These are phyloP conservation scores for Kwoniella dendrophila DNA, from an alignment of 768 basidiomycete species.

Conservation along the genomic window DNA sequence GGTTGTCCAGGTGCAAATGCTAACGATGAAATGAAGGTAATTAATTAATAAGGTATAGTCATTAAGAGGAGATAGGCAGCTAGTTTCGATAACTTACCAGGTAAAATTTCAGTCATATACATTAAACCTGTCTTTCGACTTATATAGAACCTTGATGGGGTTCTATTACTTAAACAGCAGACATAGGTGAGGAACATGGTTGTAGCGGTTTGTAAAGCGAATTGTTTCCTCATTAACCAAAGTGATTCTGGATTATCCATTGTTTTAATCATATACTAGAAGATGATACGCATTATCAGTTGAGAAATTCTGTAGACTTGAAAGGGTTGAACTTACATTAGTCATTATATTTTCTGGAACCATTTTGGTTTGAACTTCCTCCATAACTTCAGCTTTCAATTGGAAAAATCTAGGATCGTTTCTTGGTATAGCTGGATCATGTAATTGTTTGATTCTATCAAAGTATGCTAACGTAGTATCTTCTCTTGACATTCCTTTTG, in stretches of 20 bases:
- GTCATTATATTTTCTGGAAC: conserved; percentile 84
- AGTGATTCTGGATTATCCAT: conserved; percentile 82
- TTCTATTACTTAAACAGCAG: conserved; percentile 78
- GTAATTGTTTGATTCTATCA: conserved; percentile 68
- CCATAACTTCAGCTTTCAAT: conserved; percentile 71
- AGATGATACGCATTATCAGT: conserved; percentile 5
- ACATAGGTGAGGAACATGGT: conserved; percentile 90
- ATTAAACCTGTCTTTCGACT: conserved; percentile 87
- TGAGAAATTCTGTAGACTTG: background rate
- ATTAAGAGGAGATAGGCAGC: background rate
- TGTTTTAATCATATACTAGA: conserved; percentile 83
- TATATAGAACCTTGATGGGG: conserved; percentile 80
- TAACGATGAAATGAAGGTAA: conserved; percentile 28
- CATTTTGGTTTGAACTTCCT: conserved; percentile 83
- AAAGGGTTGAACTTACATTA: conserved; percentile 62
- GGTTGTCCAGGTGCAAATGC: conserved; percentile 58
- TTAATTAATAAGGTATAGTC: background rate
- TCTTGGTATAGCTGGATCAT: conserved; percentile 45
- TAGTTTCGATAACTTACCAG: conserved; percentile 61
- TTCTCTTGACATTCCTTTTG: conserved; percentile 74
- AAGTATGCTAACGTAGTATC: conserved; percentile 82
- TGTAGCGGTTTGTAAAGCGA: conserved; percentile 83
- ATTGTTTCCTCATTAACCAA: conserved; percentile 97
- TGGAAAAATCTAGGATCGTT: conserved; percentile 37
- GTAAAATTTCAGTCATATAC: conserved; percentile 88